Percentiles rank a stretch among this genome's conserved stretches.
phyloP scores from a whole-genome alignment of 305 asterid species.

The Caryopteris hybrid region DNA sequence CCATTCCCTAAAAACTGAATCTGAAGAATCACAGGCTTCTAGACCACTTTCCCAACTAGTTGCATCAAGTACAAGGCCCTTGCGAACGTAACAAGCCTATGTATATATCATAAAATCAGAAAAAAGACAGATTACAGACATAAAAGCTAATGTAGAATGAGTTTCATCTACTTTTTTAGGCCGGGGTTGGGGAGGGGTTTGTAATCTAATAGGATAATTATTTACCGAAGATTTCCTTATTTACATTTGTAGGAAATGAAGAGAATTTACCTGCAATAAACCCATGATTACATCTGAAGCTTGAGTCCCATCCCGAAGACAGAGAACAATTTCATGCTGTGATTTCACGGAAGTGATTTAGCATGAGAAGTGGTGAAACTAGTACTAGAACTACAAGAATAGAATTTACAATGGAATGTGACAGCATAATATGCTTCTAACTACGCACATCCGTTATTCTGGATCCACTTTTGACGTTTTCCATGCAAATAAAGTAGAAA shows the following conservation, averaged over 20 bases:
- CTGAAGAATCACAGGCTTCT: constrained; percentile 31
- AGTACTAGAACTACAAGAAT: not conserved
- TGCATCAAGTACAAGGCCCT: constrained; percentile 31
- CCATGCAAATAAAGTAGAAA: constrained; percentile 67
- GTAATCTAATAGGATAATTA: not conserved
- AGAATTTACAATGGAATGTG: not conserved
- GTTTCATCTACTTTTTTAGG: not conserved
- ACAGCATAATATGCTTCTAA: not conserved
- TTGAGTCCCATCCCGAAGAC: constrained; percentile 70
- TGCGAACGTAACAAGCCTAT: constrained; percentile 70
- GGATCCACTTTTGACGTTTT: constrained; percentile 39
- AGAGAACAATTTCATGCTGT: constrained; percentile 62
- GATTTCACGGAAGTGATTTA: constrained; percentile 7
- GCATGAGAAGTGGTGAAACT: constrained; percentile 3
- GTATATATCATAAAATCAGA: not conserved
- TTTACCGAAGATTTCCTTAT: not conserved
- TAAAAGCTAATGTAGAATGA: not conserved
- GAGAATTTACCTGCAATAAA: constrained; percentile 53
- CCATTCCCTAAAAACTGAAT: constrained; percentile 46
- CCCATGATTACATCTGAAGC: constrained; percentile 60
- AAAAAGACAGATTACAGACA: not conserved
- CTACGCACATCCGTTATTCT: constrained; percentile 40
- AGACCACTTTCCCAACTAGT: constrained; percentile 25
- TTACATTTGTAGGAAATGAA: not conserved
- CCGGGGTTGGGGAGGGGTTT: not conserved